Base-by-base conservation (phyloP, 2,329 filamentous ascomycete species). In the Venturia carpophila region DNA sequence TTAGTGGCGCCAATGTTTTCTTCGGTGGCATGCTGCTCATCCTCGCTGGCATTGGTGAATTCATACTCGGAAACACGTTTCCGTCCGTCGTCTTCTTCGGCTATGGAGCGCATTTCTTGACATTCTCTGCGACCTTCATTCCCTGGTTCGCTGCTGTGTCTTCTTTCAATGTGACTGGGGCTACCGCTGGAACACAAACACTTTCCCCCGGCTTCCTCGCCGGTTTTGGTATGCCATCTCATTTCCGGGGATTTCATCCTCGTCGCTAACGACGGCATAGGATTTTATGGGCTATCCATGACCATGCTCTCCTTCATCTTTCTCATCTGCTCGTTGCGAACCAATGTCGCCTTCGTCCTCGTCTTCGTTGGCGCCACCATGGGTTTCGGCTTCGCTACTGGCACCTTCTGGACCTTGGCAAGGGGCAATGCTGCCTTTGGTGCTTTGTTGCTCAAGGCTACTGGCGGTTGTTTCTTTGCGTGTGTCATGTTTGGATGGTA, bases 271-370 rank as follows among this genome's bases (percentile, higher is more conserved):
- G 4, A 15, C 10, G 7, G 7, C 5, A 39, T 19, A 60, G 83
- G 75, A 30, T 90, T 87, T 77, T 84, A 87, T 76, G 79, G 85
- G 60, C 73, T 90, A 64, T 82, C 82, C 67, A 89, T 90, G 86
- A 84, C 77, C 3, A 67, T 90, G n/a, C 76, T 90, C 34, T 85
- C 83, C 73, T 74, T 89, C 67, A 72, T 91, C 69, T 91, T 84
- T 77, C 76, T 90, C 62, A 78, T 91, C 71, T 88, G 86, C 75
- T 82, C 88, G 0, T 77, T 91, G 21, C 84, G 89, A 62, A 91
- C 87, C 37, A 92, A 92, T 72, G 65, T 90, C 10, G 80, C 85
- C 73, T 90, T 91, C 75, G 82, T 89, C 69, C 69, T 85, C 65
- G 87, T 91, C 74, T 91, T 91, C 78, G 71, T 85, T 66, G 79